These are phyloP conservation scores for Farysia itapuensis DNA, from an alignment of 1,284 basidiomycete genomes.

Conservation along the genomic window DNA sequence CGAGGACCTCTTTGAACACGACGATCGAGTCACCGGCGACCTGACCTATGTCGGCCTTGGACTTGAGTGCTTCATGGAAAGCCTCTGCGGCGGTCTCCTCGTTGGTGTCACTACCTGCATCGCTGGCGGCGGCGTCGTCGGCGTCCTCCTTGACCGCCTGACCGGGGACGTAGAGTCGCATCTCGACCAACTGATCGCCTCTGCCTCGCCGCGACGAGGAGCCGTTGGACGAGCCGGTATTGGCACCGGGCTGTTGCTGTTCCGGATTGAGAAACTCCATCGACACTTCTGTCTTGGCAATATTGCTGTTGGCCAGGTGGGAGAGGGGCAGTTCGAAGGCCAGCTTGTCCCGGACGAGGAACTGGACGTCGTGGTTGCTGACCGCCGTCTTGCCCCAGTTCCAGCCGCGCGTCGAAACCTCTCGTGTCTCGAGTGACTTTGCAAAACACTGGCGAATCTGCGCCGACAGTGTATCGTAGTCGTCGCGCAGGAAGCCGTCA, in stretches of 20 bases:
- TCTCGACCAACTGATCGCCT: constrained; percentile 80
- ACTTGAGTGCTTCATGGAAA: constrained; percentile 94
- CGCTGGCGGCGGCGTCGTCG: constrained; percentile 65
- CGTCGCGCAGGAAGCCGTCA: constrained; percentile 90
- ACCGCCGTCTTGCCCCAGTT: constrained; percentile 81
- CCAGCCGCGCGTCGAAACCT: constrained; percentile 90
- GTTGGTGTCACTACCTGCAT: constrained; percentile 62
- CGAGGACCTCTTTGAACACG: constrained; percentile 94
- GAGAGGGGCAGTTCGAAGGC: constrained; percentile 88
- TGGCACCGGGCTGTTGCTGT: constrained; percentile 56
- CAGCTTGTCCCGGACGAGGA: constrained; percentile 84
- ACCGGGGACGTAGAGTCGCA: constrained; percentile 94
- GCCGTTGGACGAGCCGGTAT: constrained; percentile 50
- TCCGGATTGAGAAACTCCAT: constrained; percentile 78
- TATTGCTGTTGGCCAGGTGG: constrained; percentile 93
- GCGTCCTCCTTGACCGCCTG: constrained; percentile 63
- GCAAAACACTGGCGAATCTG: constrained; percentile 69
- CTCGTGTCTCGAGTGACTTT: constrained; percentile 79
- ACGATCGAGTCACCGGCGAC: constrained; percentile 89
- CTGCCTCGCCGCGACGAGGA: constrained; percentile 39
- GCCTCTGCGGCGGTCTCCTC: constrained; percentile 84
- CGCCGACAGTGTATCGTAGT: constrained; percentile 59
- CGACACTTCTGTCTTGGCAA: constrained; percentile 94
- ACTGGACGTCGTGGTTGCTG: constrained; percentile 79
- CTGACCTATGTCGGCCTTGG: constrained; percentile 92